Conservation (phyloP, 208 protist species). For the Naegleria fowleri region DNA sequence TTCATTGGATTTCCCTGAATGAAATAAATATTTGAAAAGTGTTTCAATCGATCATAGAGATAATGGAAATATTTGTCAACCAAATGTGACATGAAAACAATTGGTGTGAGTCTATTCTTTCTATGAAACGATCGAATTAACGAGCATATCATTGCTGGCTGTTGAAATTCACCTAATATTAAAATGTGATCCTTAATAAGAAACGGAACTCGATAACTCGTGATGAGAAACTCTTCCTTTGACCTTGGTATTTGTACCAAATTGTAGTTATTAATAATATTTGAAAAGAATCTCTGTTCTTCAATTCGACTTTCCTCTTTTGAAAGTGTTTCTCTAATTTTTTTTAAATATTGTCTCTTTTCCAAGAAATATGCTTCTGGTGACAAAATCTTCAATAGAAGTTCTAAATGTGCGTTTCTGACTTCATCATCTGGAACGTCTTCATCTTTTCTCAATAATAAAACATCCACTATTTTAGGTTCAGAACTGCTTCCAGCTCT, state of each 20-base stretch:
- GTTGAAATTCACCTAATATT: neutral
- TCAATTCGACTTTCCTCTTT: neutral
- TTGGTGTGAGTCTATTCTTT: neutral
- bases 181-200: neutral
- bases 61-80: neutral
- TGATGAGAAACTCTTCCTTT: neutral
- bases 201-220: neutral
- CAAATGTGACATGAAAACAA: neutral
- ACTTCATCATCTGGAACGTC: neutral
- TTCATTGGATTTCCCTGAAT: neutral
- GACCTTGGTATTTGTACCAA: neutral
- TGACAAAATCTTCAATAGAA: neutral
- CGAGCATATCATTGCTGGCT: neutral
- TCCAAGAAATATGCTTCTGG: neutral
- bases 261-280: neutral
- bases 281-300: neutral
- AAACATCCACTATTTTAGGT: neutral
- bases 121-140: neutral
- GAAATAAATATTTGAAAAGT: neutral
- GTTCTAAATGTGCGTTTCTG: neutral
- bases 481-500: neutral
- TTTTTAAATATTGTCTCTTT: neutral
- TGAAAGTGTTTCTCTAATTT: neutral
- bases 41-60: neutral
- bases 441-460: neutral